Evolutionary conservation across 2,329 filamentous ascomycete species (phyloP).

Genomic region (Fusarium globosum): DNA sequence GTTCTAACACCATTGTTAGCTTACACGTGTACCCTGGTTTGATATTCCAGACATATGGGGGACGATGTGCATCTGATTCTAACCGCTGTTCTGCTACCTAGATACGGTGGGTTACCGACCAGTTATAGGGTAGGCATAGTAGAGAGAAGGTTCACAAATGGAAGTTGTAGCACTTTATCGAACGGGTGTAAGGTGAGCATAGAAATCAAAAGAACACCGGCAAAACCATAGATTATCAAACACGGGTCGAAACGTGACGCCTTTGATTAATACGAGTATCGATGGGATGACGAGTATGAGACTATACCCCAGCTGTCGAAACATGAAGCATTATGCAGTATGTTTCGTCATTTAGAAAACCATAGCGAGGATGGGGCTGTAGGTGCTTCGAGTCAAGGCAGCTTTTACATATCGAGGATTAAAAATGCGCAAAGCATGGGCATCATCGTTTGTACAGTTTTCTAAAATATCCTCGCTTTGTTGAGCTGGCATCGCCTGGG

Average conservation of each 20-base stretch:
- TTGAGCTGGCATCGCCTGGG: neutral
- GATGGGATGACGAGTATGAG: conserved; percentile 1
- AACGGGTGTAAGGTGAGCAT: neutral
- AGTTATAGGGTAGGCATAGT: neutral
- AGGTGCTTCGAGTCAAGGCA: conserved; percentile 5
- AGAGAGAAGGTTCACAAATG: neutral
- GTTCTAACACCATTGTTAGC: neutral
- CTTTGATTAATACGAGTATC: neutral
- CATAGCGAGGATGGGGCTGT: neutral
- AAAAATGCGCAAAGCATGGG: neutral
- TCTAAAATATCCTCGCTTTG: neutral
- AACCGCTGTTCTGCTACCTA: neutral
- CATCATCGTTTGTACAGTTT: neutral
- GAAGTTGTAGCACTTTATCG: neutral
- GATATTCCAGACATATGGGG: neutral
- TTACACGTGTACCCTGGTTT: too few species aligned
- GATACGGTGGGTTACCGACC: neutral
- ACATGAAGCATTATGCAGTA: conserved; percentile 32
- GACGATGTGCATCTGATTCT: neutral
- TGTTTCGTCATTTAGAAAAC: conserved; percentile 21
- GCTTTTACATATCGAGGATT: neutral
- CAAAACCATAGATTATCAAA: neutral
- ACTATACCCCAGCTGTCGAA: conserved; percentile 18
- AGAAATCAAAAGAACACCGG: neutral
- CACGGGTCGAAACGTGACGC: neutral